Base-by-base conservation (phyloP, 2,329 filamentous ascomycete species). In the Thyridium curvatum region DNA sequence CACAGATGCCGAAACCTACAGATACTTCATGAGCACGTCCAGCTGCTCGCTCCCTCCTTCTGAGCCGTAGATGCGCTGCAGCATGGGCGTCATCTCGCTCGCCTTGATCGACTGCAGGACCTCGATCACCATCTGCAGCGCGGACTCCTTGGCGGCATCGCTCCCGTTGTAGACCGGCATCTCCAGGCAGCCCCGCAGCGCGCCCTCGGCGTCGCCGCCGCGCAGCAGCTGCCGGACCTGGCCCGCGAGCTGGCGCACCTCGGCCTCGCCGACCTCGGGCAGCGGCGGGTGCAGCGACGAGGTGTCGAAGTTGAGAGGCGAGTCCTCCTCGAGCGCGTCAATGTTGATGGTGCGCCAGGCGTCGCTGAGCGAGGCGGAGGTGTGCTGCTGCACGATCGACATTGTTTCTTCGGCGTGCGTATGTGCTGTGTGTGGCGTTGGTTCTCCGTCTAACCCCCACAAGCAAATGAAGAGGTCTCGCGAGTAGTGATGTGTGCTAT, bases 1-100 rank as follows among this genome's bases (percentile, higher is more conserved):
- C n/a, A n/a, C n/a, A n/a, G n/a, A n/a, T n/a, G n/a, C n/a, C n/a
- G 30, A 41, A 32, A 72, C 84, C 55, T 78, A 96, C 81, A 96
- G 72, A 66, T 96, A 98, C 71, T 98, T 98, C 86, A 95, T 95
- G 61, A 98, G 69, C 37, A 91, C 88, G 62, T 98, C 93, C 50
- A 94, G 69, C 44, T 86, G 75, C 65, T 97, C 93, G 45, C 79
- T 79, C 18, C 93, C 93, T 45, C 86, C 86, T 37, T 85, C 79
- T 10, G 82, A 80, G 43, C 69, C 71, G 66, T 93, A 89, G 55
- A 97, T 84, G 41, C 82, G 78, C 64, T 83, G 80, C 50, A 98
- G 71, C 54, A 97, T 80, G 12, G 87, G 85, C 47, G 82, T 88
- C 86, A 97, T 97, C 52, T 98, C 93, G 52, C 86, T 86, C 56